phyloP scores from a whole-genome alignment of 2,329 filamentous ascomycete species.

The Davidsoniella virescens region DNA sequence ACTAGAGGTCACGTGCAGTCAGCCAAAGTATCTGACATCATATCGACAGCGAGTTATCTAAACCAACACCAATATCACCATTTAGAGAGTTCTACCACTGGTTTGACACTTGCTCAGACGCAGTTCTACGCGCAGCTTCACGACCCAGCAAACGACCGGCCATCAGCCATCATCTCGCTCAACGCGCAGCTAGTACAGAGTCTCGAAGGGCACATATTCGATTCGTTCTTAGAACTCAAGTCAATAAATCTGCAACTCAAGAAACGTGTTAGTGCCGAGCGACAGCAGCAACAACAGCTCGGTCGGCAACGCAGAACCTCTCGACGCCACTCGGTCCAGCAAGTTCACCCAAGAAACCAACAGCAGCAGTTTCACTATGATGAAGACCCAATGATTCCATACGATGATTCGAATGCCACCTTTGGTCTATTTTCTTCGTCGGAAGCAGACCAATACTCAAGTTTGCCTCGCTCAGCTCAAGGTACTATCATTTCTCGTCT shows the following conservation, averaged over 20 bases:
- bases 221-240: constrained; percentile 92
- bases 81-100: no score
- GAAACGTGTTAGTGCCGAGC: no score
- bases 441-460: neutral
- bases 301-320: no score
- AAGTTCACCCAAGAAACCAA: constrained; percentile 24
- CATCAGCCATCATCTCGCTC: constrained; percentile 57
- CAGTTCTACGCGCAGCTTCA: neutral
- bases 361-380: no score
- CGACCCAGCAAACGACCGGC: no score
- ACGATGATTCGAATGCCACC: neutral
- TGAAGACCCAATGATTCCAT: no score
- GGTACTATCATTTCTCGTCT: neutral
- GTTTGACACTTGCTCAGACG: neutral
- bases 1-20: constrained; percentile 75
- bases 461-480: neutral
- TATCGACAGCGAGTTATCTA: neutral
- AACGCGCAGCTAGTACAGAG: constrained; percentile 83
- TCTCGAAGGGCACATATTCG: constrained; percentile 67
- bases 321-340: no score
- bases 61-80: no score
- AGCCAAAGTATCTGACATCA: neutral
- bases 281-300: no score
- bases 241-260: constrained; percentile 83
- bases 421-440: neutral